Base-by-base conservation (phyloP, 148 eudicot species). In the Rhododendron ovatum region DNA sequence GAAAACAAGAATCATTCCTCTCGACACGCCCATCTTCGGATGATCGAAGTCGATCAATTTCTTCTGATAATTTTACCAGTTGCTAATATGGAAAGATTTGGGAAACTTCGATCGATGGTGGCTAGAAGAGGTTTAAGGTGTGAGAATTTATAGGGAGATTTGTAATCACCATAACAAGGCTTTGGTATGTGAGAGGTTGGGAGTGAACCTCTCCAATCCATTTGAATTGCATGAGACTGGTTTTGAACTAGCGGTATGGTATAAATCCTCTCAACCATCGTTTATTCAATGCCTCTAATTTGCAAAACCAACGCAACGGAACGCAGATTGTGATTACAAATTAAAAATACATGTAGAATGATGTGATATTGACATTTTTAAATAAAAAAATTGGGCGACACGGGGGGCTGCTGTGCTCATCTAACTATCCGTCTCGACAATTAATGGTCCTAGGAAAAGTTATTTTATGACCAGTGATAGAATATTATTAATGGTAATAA, bases 111-210 rank as follows among this genome's bases (percentile, higher is more conserved):
- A n/a, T 26, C 15, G 30, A n/a, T 65, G 73, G 30, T 65, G 33
- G 73, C 73, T 65, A 65, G 33, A 65, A 30, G 14, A 28, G 76
- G 3, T 67, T 71, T 12, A 30, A 30, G 79, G 48, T 43, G 55
- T 71, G 53, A 24, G 81, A 45, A 78, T n/a, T 45, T 78, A 45
- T 78, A 78, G 81, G 81, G 33, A 41, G 53, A 78, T 9, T 74
- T 35, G 39, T 47, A 0, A 41, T 18, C 41, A 10, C 48, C 8
- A 37, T 0, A 75, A 39, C 10, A 15, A 37, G 78, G n/a, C 3
- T 37, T 75, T 7, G 78, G 45, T 37, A 37, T 37, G n/a, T 75
- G 79, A 39, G 79, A 75, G 79, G 79, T 75, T 37, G 79, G 47
- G 79, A 75, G 47, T 75, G 79, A 75, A 37, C n/a, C 26, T 75